phyloP scores from a whole-genome alignment of 805 yeast species.

The Metschnikowia borealis region DNA sequence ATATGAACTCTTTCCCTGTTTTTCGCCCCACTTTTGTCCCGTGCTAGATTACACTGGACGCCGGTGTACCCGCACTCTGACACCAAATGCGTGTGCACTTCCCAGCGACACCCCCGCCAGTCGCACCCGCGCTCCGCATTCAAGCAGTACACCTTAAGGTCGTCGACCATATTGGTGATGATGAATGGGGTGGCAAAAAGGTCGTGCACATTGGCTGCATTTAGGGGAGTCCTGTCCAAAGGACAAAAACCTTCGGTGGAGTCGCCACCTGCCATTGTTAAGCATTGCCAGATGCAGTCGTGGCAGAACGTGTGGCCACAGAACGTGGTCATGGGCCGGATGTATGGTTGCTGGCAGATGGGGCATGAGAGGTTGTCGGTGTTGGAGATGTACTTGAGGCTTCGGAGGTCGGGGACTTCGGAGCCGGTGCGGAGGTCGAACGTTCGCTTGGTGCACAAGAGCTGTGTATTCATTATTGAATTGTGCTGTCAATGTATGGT shows the following conservation, averaged over 20 bases:
- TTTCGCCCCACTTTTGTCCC: background rate
- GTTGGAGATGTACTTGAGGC: background rate
- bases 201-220: slow-evolving; percentile 22
- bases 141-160: slow-evolving; percentile 53
- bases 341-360: slow-evolving; percentile 63
- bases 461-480: background rate
- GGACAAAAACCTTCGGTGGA: slow-evolving; percentile 42
- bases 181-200: slow-evolving; percentile 53
- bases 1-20: too few species aligned
- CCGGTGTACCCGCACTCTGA: slow-evolving; percentile 36
- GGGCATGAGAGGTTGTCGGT: slow-evolving; percentile 43
- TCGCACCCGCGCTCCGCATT: slow-evolving; percentile 51
- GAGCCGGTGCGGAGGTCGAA: background rate
- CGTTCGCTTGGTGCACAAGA: background rate
- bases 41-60: slow-evolving; percentile 29
- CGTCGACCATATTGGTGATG: slow-evolving; percentile 57
- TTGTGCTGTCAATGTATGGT: background rate
- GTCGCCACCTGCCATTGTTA: slow-evolving; percentile 14
- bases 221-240: slow-evolving; percentile 52
- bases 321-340: slow-evolving; percentile 55
- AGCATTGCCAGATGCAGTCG: slow-evolving; percentile 47
- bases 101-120: slow-evolving; percentile 59
- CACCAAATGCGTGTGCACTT: slow-evolving; percentile 46
- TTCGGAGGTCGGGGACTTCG: slow-evolving; percentile 6
- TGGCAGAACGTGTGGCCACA: slow-evolving; percentile 71